Base-by-base conservation (phyloP, 352 stramenopile genomes). In the Phytophthora pisi region DNA sequence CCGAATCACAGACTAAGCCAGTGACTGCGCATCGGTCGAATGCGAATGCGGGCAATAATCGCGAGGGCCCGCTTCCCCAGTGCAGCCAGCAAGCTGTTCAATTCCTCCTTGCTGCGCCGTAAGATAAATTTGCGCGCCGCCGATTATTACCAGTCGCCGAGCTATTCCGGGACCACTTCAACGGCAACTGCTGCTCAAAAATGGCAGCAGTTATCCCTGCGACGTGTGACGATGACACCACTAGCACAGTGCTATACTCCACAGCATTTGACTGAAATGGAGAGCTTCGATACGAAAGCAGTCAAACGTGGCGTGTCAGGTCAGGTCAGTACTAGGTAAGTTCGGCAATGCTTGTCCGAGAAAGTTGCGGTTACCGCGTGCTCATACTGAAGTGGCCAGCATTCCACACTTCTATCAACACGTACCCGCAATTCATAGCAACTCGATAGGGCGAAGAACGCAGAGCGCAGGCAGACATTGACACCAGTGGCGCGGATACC, bases 11-110 rank as follows among this genome's bases (percentile, higher is more conserved):
- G 50, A 15, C 30, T 53, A 20, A 47, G 34, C 57, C 59, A 65
- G 24, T 53, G 54, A 57, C 36, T 57, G 65, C 31, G 61, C 66
- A 74, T 74, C 49, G 40, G 28, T 59, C 10, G 38, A 64, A 55
- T 13, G n/a, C 10, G 38, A 64, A 55, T 23, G n/a, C 15, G 30
- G 11, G n/a, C 31, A 38, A 52, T 18, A 16, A 43, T 43, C 16
- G 36, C 34, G n/a, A 38, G 54, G 30, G 38, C 24, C 24, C 24
- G 24, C 24, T 26, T 26, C 24, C 24, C 24, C 2, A 26, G 24
- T 26, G 24, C 24, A 26, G 24, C 24, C 23, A 54, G 49, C 49
- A 18, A 31, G 34, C 13, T 40, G 53, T 40, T 60, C 53, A 40
- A 5, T 23, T 46, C 51, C 30, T 46, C 16, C 31, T 26, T 57